A percentile compares a stretch with the other conserved stretches of the same genome.
Conservation (phyloP, 768 basidiomycete species). For the Tulasnella sp. region DNA sequence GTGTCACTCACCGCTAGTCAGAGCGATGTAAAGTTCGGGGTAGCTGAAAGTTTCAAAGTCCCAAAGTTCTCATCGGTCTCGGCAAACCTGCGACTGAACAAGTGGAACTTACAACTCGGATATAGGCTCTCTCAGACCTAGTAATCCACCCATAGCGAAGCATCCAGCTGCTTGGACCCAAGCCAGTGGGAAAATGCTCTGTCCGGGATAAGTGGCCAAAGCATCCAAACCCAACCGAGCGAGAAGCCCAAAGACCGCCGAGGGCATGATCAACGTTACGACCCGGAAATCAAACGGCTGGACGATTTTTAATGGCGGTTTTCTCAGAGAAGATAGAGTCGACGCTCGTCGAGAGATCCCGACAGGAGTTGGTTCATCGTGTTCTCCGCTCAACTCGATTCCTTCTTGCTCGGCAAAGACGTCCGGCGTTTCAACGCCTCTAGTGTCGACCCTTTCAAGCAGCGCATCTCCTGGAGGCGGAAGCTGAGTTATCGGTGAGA, state of each 20-base stretch:
- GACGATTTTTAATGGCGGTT: slow-evolving; percentile 25
- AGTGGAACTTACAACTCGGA: slow-evolving; percentile 66
- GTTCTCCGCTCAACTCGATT: neutral
- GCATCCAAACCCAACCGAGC: slow-evolving; percentile 78
- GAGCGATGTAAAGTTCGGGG: slow-evolving; percentile 81
- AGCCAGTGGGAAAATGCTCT: slow-evolving; percentile 76
- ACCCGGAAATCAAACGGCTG: slow-evolving; percentile 64
- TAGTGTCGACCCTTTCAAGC: neutral
- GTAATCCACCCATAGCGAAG: slow-evolving; percentile 82
- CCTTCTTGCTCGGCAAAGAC: slow-evolving; percentile 20
- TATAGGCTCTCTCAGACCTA: slow-evolving; percentile 72
- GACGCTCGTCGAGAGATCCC: slow-evolving; percentile 2
- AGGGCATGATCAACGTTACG: slow-evolving; percentile 72
- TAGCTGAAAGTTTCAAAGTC: slow-evolving; percentile 57
- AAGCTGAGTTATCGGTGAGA: slow-evolving; percentile 9
- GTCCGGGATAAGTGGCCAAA: slow-evolving; percentile 71
- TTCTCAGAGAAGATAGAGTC: neutral
- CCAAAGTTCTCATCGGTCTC: neutral
- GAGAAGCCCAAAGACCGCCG: slow-evolving; percentile 83
- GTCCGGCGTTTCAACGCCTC: slow-evolving; percentile 24
- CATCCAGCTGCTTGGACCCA: slow-evolving; percentile 90
- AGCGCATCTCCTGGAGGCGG: neutral
- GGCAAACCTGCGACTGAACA: neutral
- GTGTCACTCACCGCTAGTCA: slow-evolving; percentile 71
- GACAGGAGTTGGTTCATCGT: neutral